phyloP scores from a whole-genome alignment of 768 basidiomycete genomes.

The Crassisporium funariophilum region DNA sequence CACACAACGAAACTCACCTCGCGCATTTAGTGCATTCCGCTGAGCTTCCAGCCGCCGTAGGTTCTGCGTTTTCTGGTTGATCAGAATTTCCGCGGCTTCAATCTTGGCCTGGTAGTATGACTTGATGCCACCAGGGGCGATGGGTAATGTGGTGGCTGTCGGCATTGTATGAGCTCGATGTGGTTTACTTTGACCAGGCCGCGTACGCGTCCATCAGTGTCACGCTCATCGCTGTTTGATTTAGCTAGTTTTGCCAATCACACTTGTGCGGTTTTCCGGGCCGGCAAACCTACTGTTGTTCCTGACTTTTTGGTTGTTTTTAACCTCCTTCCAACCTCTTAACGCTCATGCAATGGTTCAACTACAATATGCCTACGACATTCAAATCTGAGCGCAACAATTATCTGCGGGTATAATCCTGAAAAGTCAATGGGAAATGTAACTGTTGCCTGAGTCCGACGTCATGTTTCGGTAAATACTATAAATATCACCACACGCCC shows the following conservation, averaged over 20 bases:
- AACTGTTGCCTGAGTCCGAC: too few species aligned
- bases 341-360: too few species aligned
- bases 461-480: too few species aligned
- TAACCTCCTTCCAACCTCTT: too few species aligned
- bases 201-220: constrained; percentile 23
- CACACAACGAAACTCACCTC: constrained; percentile 55
- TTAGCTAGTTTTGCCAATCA: constrained; percentile 5
- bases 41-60: constrained; percentile 94
- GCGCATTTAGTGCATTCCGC: constrained; percentile 93
- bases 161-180: constrained; percentile 13
- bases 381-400: too few species aligned
- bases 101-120: constrained; percentile 97
- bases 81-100: constrained; percentile 87
- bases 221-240: constrained; percentile 17
- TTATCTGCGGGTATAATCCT: too few species aligned
- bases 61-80: constrained; percentile 97
- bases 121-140: constrained; percentile 70
- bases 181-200: neutral
- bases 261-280: constrained; percentile 35
- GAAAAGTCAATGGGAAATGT: too few species aligned
- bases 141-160: constrained; percentile 33
- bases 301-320: too few species aligned
- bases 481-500: too few species aligned
- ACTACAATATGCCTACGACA: too few species aligned
- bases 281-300: too few species aligned